These are phyloP conservation scores for Amylocystis lapponica DNA, from an alignment of 768 basidiomycete genomes.

Conservation along the genomic window DNA sequence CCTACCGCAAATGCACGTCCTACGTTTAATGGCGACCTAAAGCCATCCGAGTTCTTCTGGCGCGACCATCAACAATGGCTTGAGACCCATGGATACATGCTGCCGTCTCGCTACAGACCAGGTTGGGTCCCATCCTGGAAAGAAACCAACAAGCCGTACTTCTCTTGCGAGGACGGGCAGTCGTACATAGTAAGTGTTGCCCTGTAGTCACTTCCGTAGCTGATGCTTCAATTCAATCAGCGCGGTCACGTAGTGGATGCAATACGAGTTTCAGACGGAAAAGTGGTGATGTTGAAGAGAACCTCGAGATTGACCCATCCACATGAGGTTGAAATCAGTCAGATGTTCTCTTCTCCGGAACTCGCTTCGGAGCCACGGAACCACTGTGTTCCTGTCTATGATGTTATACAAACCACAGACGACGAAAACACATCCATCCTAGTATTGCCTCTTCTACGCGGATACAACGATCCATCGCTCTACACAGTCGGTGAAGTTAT, in stretches of 20 bases:
- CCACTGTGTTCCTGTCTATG: constrained; percentile 21
- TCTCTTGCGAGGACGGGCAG: constrained; percentile 6
- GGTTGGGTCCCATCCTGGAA: constrained; percentile 23
- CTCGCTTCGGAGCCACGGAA: constrained; percentile 19
- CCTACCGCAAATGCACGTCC: too few relatives aligned
- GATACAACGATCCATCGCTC: constrained; percentile 25
- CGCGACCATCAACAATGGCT: constrained; percentile 10
- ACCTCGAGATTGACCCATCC: constrained; percentile 12
- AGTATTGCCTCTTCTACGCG: constrained; percentile 29
- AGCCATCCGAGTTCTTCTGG: constrained; percentile 7
- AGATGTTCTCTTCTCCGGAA: constrained; percentile 18
- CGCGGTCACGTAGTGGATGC: constrained; percentile 23
- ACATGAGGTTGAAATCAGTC: constrained; percentile 22
- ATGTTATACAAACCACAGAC: constrained; percentile 15
- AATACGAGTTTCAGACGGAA: constrained; percentile 14
- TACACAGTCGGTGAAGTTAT: constrained; percentile 32
- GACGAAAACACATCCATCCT: constrained; percentile 13
- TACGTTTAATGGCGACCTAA: not conserved
- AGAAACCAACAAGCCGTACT: not conserved
- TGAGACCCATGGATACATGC: constrained; percentile 8
- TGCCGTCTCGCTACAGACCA: constrained; percentile 15
- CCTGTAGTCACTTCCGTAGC: too few relatives aligned
- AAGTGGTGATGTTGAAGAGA: constrained; percentile 15
- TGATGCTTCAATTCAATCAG: too few relatives aligned
- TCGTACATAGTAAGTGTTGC: not conserved